Evolutionary conservation across 2,329 filamentous ascomycete species (phyloP).

Genomic region (Diplocarpon mali): DNA sequence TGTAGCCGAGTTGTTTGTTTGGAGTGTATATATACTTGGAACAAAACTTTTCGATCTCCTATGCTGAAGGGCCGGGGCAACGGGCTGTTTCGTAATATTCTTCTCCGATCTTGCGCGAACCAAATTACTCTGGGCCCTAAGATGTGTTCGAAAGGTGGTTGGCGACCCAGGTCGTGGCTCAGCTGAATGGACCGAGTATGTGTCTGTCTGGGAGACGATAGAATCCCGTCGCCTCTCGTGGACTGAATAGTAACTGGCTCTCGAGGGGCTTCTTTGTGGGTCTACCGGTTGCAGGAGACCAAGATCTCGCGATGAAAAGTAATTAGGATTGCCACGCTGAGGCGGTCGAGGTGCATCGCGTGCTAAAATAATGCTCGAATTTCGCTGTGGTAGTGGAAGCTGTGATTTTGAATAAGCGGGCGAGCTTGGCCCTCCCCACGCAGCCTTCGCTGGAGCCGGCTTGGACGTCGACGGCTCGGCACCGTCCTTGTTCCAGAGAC

Average conservation of each 20-base stretch:
- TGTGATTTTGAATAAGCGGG: conserved; percentile 21
- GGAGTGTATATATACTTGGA: conserved; percentile 49
- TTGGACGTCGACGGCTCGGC: conserved; percentile 16
- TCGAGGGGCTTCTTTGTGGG: conserved; percentile 32
- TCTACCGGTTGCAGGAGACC: conserved; percentile 18
- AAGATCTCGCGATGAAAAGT: conserved; percentile 32
- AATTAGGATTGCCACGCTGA: conserved; percentile 30
- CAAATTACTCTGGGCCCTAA: conserved; percentile 24
- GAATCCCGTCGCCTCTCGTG: conserved; percentile 42
- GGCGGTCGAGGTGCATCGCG: conserved; percentile 29
- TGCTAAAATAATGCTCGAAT: conserved; percentile 25
- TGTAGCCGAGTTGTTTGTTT: conserved; percentile 33
- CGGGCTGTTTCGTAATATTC: conserved; percentile 20
- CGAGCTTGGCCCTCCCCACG: conserved; percentile 18
- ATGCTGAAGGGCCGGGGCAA: conserved; percentile 24
- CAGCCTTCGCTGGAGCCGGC: conserved; percentile 13
- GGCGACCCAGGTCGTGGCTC: conserved; percentile 38
- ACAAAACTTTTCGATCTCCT: conserved; percentile 23
- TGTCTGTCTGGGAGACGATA: conserved; percentile 9
- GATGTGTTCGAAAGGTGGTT: conserved; percentile 24
- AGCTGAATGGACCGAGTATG: conserved; percentile 29
- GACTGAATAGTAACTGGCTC: conserved; percentile 39
- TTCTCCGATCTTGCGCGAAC: conserved; percentile 29
- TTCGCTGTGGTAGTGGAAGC: conserved; percentile 26
- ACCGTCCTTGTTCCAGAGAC: conserved; percentile 39